phyloP scores from a whole-genome alignment of 768 basidiomycete species.

The Collybiopsis confluens region DNA sequence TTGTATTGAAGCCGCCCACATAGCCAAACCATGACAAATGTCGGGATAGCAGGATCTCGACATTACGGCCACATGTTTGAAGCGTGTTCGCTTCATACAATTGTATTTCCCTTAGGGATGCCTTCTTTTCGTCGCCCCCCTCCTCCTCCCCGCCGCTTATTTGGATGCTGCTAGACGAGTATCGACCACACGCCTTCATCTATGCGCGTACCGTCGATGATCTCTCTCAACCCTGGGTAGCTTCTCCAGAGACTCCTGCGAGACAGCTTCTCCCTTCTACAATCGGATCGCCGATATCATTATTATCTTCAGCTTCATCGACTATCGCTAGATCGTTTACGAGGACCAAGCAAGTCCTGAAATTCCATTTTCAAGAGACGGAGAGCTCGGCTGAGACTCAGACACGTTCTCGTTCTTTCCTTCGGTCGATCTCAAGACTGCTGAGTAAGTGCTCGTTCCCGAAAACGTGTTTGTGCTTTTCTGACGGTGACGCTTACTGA shows the following conservation, averaged over 20 bases:
- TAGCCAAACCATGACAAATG: neutral
- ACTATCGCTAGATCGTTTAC: neutral
- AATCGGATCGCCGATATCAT: constrained; percentile 3
- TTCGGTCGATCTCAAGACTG: neutral
- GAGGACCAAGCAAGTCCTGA: neutral
- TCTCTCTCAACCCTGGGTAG: constrained; percentile 15
- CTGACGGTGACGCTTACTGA: neutral
- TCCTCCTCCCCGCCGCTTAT: no score
- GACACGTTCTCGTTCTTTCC: neutral
- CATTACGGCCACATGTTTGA: constrained; percentile 3
- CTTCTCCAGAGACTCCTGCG: constrained; percentile 13
- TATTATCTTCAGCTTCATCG: constrained; percentile 2
- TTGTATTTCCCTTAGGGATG: neutral
- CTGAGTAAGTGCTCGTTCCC: constrained; percentile 1
- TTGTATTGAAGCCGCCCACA: neutral
- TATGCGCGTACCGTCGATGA: constrained; percentile 15
- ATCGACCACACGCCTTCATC: constrained; percentile 10
- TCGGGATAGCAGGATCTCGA: neutral
- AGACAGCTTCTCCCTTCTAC: neutral
- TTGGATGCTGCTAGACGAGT: constrained; percentile 1
- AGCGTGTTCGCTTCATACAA: neutral
- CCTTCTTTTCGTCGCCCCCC: neutral
- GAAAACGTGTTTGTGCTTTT: neutral
- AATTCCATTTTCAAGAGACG: neutral
- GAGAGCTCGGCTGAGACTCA: neutral